phyloP scores from a whole-genome alignment of 2,329 filamentous ascomycete genomes.

The Dactylellina parvicollis region DNA sequence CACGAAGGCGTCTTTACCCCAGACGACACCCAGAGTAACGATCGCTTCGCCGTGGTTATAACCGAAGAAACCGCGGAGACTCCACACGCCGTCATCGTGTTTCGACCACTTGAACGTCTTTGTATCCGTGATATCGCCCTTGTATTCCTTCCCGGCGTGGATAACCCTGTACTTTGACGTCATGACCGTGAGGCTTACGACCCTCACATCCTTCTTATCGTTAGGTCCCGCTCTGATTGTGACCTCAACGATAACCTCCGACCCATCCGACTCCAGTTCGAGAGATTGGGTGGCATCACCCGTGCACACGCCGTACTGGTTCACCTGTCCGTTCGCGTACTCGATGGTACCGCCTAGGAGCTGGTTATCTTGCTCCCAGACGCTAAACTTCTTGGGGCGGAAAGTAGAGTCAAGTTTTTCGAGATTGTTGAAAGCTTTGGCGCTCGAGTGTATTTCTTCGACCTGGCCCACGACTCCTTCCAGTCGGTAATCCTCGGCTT shows the following conservation, averaged over 20 bases:
- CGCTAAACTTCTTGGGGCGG: not conserved
- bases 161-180: not conserved
- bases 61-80: slow-evolving; percentile 12
- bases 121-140: not conserved
- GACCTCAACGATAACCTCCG: not conserved
- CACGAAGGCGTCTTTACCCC: slow-evolving; percentile 12
- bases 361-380: not conserved
- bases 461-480: not conserved
- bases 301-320: not conserved
- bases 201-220: not conserved
- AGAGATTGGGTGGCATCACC: not conserved
- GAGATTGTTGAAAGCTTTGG: not conserved
- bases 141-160: not conserved
- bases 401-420: not conserved
- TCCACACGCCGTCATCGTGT: not conserved
- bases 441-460: not conserved
- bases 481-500: slow-evolving; percentile 7
- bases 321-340: not conserved
- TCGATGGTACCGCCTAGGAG: not conserved
- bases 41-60: not conserved
- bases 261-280: not conserved
- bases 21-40: not conserved
- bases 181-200: not conserved
- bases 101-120: not conserved
- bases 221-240: not conserved